Base-by-base conservation (phyloP, 495 filamentous ascomycete species). In the Aspergillus affinis region DNA sequence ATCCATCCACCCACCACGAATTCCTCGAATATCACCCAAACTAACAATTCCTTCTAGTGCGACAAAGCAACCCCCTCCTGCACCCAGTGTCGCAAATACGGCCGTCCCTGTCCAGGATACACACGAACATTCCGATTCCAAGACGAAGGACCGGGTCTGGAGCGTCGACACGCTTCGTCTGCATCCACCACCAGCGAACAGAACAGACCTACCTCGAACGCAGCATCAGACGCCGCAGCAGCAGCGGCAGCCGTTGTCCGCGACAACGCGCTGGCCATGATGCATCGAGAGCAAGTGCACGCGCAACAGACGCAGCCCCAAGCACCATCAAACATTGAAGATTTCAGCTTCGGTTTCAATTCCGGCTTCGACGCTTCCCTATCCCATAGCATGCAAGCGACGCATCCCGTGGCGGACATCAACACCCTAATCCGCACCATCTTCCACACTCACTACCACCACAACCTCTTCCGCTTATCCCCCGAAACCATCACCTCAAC, bases 51-150 rank as follows among this genome's bases (percentile, higher is more conserved):
- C 21, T 6, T 6, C 1, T 7, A 76, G 73, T 76, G 73, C 50
- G 73, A 76, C 41, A 64, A 74, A 57, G 67, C 63, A 41, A 65
- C 70, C 20, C 73, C 73, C 13, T 61, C 66, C 48, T 76, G 73
- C 57, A 62, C 64, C 9, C 72, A 76, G 62, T 74, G 73, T 46
- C 72, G 62, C 46, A 65, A 65, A 55, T 74, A 76, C 36, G 70
- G 73, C 53, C 67, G 66, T n/a, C 57, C 70, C 29, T 76, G 73
- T 62, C 73, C 73, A 13, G 73, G 73, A 46, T 76, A 76, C 51
- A 61, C 64, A 32, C 70, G 72, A 30, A 68, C 65, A 19, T 74
- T 72, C 44, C 67, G 70, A 9, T 76, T 76, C 29, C 72, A 76
- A 61, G 73, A 76, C 47, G 73, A 76, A 56, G 63, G 73, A 0